phyloP scores from a whole-genome alignment of 805 yeast genomes.

The Candida namnaoensis region DNA sequence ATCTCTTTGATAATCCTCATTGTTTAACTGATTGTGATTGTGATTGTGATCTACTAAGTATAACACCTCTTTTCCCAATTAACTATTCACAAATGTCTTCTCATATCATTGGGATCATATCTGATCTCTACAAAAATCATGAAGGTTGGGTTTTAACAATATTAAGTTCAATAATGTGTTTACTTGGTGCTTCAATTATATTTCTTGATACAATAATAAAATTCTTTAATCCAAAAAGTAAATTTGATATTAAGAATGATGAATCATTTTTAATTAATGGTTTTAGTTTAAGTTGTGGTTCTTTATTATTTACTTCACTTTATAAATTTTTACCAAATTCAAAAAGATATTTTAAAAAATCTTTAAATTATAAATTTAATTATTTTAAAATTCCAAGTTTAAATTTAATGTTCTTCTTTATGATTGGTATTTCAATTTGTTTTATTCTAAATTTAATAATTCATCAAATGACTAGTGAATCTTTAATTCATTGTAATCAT shows the following conservation, averaged over 20 bases:
- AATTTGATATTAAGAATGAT: constrained; percentile 48
- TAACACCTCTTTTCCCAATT: too few species aligned
- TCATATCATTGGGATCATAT: too few species aligned
- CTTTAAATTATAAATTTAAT: constrained; percentile 14
- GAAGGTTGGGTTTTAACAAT: constrained; percentile 60
- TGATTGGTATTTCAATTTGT: constrained; percentile 57
- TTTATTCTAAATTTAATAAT: constrained; percentile 51
- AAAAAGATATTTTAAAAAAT: constrained; percentile 29
- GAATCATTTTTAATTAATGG: constrained; percentile 64
- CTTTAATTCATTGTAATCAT: constrained; percentile 82
- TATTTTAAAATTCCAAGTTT: constrained; percentile 21
- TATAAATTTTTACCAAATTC: constrained; percentile 73
- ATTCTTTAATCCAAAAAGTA: constrained; percentile 31
- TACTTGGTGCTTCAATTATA: constrained; percentile 63
- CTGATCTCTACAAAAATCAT: constrained; percentile 3
- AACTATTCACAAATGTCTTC: too few species aligned
- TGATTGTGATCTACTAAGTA: too few species aligned
- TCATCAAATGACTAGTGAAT: constrained; percentile 70
- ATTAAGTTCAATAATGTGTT: constrained; percentile 62
- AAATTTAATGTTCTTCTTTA: constrained; percentile 35
- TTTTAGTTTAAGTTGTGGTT: constrained; percentile 73
- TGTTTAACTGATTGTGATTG: too few species aligned
- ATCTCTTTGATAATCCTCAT: too few species aligned
- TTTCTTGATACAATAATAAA: constrained; percentile 48
- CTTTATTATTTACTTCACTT: constrained; percentile 70